These are phyloP conservation scores for Rubroshorea leprosula DNA, from an alignment of 345 rosid genomes.

Conservation along the genomic window DNA sequence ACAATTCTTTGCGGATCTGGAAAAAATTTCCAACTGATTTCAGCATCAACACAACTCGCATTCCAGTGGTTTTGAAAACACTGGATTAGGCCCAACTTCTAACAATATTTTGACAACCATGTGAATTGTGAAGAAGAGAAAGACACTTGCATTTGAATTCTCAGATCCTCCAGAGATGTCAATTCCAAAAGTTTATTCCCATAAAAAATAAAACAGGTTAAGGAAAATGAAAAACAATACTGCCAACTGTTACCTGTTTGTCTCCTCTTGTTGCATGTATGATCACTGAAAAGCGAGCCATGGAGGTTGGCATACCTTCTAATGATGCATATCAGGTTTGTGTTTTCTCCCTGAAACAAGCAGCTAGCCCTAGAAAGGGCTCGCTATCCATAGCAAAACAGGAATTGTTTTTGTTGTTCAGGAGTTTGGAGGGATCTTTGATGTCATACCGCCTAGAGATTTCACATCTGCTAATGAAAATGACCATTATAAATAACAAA, in stretches of 20 bases:
- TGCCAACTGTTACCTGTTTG: constrained; percentile 17
- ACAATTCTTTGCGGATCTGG: not conserved
- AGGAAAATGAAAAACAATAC: constrained; percentile 12
- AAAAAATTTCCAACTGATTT: not conserved
- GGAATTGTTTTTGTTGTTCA: not conserved
- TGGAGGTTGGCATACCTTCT: constrained; percentile 9
- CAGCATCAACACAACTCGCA: not conserved
- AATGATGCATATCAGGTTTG: constrained; percentile 6
- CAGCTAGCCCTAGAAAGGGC: not conserved
- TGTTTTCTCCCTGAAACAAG: not conserved
- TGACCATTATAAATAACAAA: not conserved
- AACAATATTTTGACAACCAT: not conserved
- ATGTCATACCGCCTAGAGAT: not conserved
- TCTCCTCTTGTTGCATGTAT: constrained; percentile 2
- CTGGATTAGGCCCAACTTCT: not conserved
- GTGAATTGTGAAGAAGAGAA: not conserved
- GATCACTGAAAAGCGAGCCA: constrained; percentile 12
- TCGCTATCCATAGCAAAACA: not conserved
- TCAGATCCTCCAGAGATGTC: constrained; percentile 7
- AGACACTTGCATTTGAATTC: not conserved
- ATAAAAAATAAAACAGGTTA: not conserved
- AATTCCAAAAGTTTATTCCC: not conserved
- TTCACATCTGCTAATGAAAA: constrained; percentile 1
- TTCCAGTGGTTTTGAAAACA: not conserved
- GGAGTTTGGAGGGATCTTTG: not conserved